phyloP scores from a whole-genome alignment of 768 basidiomycete genomes.

The Tulasnella sp. region DNA sequence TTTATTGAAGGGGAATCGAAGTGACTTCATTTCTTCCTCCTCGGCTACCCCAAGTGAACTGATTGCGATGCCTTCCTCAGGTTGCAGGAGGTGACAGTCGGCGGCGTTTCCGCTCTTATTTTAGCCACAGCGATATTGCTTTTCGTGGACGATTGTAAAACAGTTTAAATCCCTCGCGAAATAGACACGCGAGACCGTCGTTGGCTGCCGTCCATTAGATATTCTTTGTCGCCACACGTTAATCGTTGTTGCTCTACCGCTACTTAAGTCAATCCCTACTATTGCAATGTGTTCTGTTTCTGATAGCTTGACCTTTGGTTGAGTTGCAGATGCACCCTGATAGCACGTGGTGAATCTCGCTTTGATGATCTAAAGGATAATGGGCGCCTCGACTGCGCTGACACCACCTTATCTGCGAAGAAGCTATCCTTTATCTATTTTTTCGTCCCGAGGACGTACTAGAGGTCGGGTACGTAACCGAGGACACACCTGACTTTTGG shows the following conservation, averaged over 20 bases:
- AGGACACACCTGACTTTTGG: not conserved
- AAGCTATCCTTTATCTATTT: not conserved
- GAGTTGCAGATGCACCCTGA: not conserved
- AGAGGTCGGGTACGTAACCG: not conserved
- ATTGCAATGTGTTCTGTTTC: not conserved
- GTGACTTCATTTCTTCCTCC: not conserved
- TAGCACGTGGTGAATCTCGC: not conserved
- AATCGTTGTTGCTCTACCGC: no score
- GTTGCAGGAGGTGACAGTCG: not conserved
- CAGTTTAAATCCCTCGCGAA: not conserved
- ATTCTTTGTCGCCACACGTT: not conserved
- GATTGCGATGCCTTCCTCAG: not conserved
- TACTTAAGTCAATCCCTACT: no score
- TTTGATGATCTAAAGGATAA: not conserved
- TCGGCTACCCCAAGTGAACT: not conserved
- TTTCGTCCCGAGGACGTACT: not conserved
- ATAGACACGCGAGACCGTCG: not conserved
- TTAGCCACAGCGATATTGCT: not conserved
- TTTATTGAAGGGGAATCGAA: conserved; percentile 3
- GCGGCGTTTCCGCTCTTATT: not conserved
- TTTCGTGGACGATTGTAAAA: not conserved
- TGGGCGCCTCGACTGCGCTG: not conserved
- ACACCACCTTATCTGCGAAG: not conserved
- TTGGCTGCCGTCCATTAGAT: not conserved
- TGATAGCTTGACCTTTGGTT: not conserved